Evolutionary conservation across 345 rosid genomes (phyloP).

Genomic region (Eucalyptus curtisii): DNA sequence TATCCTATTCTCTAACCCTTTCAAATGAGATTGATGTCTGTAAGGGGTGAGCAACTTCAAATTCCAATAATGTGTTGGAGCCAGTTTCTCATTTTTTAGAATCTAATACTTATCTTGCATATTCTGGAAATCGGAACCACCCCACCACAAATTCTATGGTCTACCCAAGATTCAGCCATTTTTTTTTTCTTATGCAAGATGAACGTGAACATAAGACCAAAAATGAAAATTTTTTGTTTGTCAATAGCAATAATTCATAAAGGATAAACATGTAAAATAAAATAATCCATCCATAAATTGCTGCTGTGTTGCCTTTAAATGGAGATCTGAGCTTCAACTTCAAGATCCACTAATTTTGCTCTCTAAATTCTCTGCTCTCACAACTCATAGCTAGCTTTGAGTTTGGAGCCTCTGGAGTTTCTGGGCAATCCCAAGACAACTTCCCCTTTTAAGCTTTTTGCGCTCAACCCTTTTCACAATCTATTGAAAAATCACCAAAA

Average conservation of each 20-base stretch:
- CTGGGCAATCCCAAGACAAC: too few relatives aligned
- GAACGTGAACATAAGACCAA: background rate
- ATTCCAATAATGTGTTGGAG: accelerated
- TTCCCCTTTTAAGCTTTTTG: too few relatives aligned
- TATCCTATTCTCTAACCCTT: background rate
- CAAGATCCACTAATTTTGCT: background rate
- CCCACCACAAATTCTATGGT: background rate
- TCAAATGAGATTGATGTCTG: accelerated
- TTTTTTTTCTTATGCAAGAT: too few relatives aligned
- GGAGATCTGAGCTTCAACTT: background rate
- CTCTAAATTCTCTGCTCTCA: background rate
- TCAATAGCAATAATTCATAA: background rate
- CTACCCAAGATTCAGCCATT: accelerated
- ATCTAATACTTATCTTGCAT: too few relatives aligned
- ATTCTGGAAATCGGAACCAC: accelerated
- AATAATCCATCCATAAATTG: background rate
- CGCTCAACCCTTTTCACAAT: too few relatives aligned
- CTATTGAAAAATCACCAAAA: too few relatives aligned
- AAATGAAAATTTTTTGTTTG: background rate
- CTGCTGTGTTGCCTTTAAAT: background rate
- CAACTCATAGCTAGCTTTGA: too few relatives aligned
- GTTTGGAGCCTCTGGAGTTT: too few relatives aligned
- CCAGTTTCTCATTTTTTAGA: background rate
- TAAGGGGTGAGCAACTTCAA: background rate
- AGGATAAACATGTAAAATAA: background rate